phyloP scores from a whole-genome alignment of 1,284 basidiomycete species.

The Neotropicomus parvogracilis region DNA sequence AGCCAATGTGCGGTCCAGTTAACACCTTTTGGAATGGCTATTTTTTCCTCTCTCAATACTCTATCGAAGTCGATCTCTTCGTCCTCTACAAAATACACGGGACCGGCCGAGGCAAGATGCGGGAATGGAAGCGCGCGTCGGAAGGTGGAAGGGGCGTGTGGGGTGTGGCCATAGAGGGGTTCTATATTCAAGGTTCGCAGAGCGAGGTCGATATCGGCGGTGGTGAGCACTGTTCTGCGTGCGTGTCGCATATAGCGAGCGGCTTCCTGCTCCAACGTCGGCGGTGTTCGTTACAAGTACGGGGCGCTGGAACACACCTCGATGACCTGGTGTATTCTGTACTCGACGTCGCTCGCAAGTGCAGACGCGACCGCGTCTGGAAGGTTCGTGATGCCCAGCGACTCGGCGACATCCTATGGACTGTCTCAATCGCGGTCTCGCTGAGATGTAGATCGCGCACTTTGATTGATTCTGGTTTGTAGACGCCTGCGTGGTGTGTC shows the following conservation, averaged over 20 bases:
- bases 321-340: slow-evolving; percentile 89
- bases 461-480: slow-evolving; percentile 64
- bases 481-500: slow-evolving; percentile 55
- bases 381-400: slow-evolving; percentile 76
- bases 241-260: slow-evolving; percentile 96
- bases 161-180: slow-evolving; percentile 77
- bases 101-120: slow-evolving; percentile 51
- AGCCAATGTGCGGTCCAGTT: slow-evolving; percentile 94
- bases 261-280: slow-evolving; percentile 65
- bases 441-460: slow-evolving; percentile 34
- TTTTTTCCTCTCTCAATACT: slow-evolving; percentile 79
- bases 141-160: slow-evolving; percentile 70
- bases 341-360: slow-evolving; percentile 95
- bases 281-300: neutral
- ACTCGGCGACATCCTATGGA: slow-evolving; percentile 86
- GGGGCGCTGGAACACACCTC: slow-evolving; percentile 53
- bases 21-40: slow-evolving; percentile 71
- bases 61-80: slow-evolving; percentile 97
- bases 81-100: slow-evolving; percentile 92
- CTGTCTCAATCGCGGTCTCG: slow-evolving; percentile 20
- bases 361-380: slow-evolving; percentile 80
- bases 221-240: slow-evolving; percentile 81
- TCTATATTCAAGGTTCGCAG: slow-evolving; percentile 94
- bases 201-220: slow-evolving; percentile 91
- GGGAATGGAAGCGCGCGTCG: slow-evolving; percentile 69